Evolutionary conservation across 345 rosid genomes (phyloP).

Genomic region (Camelina hispida): DNA sequence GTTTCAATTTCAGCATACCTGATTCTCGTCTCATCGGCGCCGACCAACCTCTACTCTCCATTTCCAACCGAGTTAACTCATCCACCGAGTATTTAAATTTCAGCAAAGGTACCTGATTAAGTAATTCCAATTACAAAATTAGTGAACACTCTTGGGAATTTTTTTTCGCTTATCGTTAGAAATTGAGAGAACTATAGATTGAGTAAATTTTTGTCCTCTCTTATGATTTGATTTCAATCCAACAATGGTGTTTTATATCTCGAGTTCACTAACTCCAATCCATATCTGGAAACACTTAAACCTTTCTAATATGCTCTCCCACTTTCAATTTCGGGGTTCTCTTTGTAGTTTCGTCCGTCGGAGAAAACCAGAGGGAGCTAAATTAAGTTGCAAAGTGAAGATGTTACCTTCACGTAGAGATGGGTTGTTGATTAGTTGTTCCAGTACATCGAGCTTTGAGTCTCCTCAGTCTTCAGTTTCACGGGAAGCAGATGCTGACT

Average conservation of each 20-base stretch:
- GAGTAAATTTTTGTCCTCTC: background rate
- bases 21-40: no score
- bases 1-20: no score
- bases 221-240: slow-evolving; percentile 24
- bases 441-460: slow-evolving; percentile 47
- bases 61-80: no score
- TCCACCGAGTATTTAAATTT: no score
- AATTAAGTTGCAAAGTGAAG: slow-evolving; percentile 22
- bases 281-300: slow-evolving; percentile 42
- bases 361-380: slow-evolving; percentile 36
- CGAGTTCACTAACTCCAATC: slow-evolving; percentile 49
- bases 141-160: no score
- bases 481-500: slow-evolving; percentile 54
- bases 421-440: slow-evolving; percentile 33
- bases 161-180: no score
- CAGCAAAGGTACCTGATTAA: no score
- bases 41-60: no score
- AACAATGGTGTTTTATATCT: slow-evolving; percentile 54
- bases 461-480: slow-evolving; percentile 38
- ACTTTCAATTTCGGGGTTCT: slow-evolving; percentile 36
- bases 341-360: slow-evolving; percentile 27
- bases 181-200: no score
- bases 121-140: no score
- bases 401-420: slow-evolving; percentile 26
- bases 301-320: slow-evolving; percentile 43